Base-by-base conservation (phyloP, 805 yeast genomes). In the Lachancea meyersii region DNA sequence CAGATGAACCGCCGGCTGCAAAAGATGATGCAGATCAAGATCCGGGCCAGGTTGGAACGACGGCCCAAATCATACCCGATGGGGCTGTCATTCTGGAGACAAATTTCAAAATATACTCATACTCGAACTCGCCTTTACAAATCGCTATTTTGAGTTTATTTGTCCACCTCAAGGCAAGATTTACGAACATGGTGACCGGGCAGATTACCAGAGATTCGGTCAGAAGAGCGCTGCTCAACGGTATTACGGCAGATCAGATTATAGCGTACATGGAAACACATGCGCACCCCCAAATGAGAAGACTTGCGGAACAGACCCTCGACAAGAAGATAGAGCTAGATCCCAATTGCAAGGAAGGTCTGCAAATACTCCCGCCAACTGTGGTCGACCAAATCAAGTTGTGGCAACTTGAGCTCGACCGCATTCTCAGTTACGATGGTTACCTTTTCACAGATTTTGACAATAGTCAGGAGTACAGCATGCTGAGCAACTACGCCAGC, bases 391-490 rank as follows among this genome's bases (percentile, higher is more conserved):
- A 93, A 61, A 86, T 93, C 53, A 82, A 80, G 58, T 71, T 93
- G 41, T 93, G 99, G 99, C 97, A 93, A 67, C 70, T 93, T 47
- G 99, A 93, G 60, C 65, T 89, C 67, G 97, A 93, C 61, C 76
- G 99, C 64, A 86, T 93, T 50, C 80, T 84, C 52, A 77, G 93
- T 1, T 84, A 79, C 39, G 86, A 81, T 22, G 99, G 99, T 0
- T 88, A 82, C 46, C 64, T 93, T 35, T 93, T 86, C 66, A 82
- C 86, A 44, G 96, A 91, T 53, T 93, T 93, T 61, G 71, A 81
- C 19, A 82, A 72, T 46, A 82, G 76, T 41, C 75, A 77, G 47
- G 97, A 93, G 61, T 93, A 77, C 60, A 84, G 81, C 26, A 68
- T 76, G 18, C 70, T 87, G 28, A 74, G 77, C 33, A 75, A 75